Evolutionary conservation across 306 rosid species (phyloP).

Genomic region (Betula pendula): DNA sequence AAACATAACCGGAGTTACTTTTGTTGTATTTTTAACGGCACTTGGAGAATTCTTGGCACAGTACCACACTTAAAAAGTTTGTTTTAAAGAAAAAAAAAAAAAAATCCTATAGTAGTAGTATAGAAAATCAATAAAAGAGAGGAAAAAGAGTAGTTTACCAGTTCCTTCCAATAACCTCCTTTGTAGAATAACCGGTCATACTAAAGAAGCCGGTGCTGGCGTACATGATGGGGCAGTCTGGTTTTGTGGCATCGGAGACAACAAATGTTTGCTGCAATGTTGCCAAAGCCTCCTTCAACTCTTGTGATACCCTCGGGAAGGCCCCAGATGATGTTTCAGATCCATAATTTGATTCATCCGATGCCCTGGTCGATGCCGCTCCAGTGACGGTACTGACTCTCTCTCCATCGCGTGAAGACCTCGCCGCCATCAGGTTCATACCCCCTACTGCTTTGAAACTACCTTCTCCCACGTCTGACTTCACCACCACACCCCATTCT

Average conservation of each 20-base stretch:
- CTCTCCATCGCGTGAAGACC: constrained; percentile 47
- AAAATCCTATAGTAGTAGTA: too few relatives aligned
- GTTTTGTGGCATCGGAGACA: constrained; percentile 89
- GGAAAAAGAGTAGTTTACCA: constrained; percentile 50
- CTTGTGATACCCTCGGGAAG: constrained; percentile 73
- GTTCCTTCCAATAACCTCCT: constrained; percentile 87
- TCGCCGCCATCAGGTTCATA: background rate
- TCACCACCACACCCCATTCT: constrained; percentile 80
- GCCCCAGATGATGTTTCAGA: constrained; percentile 40
- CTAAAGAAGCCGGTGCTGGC: constrained; percentile 80
- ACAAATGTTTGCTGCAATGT: constrained; percentile 84
- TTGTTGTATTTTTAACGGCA: too few relatives aligned
- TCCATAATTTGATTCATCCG: constrained; percentile 50
- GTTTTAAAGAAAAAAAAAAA: too few relatives aligned
- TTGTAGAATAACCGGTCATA: constrained; percentile 86
- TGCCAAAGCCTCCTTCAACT: constrained; percentile 69
- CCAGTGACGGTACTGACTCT: constrained; percentile 40
- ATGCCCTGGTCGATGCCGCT: constrained; percentile 46
- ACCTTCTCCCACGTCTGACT: constrained; percentile 43
- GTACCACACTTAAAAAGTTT: too few relatives aligned
- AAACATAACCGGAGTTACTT: too few relatives aligned
- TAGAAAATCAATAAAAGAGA: background rate
- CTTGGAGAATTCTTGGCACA: too few relatives aligned
- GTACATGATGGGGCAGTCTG: constrained; percentile 86
- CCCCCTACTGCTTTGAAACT: constrained; percentile 39